These are phyloP conservation scores for Aspergillus cristatus DNA, from an alignment of 495 filamentous ascomycete genomes.

Conservation along the genomic window DNA sequence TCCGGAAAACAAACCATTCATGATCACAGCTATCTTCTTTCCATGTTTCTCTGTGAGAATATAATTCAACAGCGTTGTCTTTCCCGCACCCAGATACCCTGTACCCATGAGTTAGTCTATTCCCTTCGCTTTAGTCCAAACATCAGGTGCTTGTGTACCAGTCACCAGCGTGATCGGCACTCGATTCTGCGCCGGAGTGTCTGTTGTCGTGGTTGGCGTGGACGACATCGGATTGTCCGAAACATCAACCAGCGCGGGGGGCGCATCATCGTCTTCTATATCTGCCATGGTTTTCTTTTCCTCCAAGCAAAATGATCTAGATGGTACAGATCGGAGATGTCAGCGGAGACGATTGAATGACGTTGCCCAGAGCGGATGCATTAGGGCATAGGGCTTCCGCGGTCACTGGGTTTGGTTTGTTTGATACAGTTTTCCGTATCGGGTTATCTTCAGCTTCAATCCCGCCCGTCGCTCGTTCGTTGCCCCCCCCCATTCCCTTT, in stretches of 20 bases:
- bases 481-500: neutral
- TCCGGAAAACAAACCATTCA: constrained; percentile 71
- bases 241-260: constrained; percentile 62
- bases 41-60: constrained; percentile 89
- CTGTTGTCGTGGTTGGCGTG: constrained; percentile 25
- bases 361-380: constrained; percentile 23
- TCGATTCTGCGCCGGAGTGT: constrained; percentile 38
- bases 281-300: constrained; percentile 19
- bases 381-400: constrained; percentile 34
- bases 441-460: constrained; percentile 9
- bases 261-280: constrained; percentile 60
- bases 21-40: constrained; percentile 94
- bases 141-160: constrained; percentile 38
- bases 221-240: constrained; percentile 9
- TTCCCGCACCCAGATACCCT: constrained; percentile 89
- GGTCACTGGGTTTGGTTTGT: constrained; percentile 20
- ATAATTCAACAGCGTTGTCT: constrained; percentile 92
- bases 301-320: no score
- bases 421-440: neutral
- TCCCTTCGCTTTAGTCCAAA: neutral
- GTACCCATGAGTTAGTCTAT: constrained; percentile 2
- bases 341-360: constrained; percentile 17
- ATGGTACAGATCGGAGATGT: neutral
- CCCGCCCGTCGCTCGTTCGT: constrained; percentile 1
- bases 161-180: constrained; percentile 96